A percentile compares a stretch with the other conserved stretches of the same genome.
phyloP scores from a whole-genome alignment of 108 stramenopile genomes.

The Conticribra guillardii region DNA sequence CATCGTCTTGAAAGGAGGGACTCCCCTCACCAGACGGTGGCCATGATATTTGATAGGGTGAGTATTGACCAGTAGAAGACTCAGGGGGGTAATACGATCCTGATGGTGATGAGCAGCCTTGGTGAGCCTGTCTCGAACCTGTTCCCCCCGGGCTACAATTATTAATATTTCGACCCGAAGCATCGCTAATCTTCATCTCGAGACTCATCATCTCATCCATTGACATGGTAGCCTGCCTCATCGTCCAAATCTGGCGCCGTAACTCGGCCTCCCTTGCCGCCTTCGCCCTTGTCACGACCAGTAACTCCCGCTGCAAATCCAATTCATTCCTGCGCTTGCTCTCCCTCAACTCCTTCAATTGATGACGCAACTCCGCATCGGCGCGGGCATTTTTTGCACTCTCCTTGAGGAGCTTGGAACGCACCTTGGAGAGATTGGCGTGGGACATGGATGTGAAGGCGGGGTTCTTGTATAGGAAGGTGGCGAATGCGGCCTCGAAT shows the following conservation, averaged over 20 bases:
- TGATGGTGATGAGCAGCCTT: too few relatives aligned
- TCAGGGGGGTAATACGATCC: too few relatives aligned
- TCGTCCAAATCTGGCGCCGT: constrained; percentile 28
- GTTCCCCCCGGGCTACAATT: too few relatives aligned
- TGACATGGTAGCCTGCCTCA: constrained; percentile 22
- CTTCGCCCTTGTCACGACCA: constrained; percentile 40
- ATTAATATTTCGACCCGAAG: too few relatives aligned
- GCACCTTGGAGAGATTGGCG: constrained; percentile 26
- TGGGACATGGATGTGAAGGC: constrained; percentile 47
- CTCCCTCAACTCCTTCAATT: constrained; percentile 31
- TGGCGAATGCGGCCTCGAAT: constrained; percentile 47
- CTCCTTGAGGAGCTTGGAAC: constrained; percentile 31
- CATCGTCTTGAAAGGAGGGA: constrained; percentile 10
- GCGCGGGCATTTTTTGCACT: constrained; percentile 25
- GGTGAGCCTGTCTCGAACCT: too few relatives aligned
- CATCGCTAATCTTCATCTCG: too few relatives aligned
- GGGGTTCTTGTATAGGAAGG: constrained; percentile 46
- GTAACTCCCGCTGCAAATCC: constrained; percentile 39
- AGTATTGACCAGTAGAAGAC: too few relatives aligned
- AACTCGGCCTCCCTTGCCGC: constrained; percentile 41
- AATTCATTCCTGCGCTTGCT: constrained; percentile 32
- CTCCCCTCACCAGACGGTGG: too few relatives aligned
- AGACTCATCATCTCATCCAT: constrained; percentile 25
- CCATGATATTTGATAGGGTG: too few relatives aligned
- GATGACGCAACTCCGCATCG: constrained; percentile 26